These are phyloP conservation scores for Spinacia oleracea DNA, from an alignment of 179 eudicot species.

Conservation along the genomic window DNA sequence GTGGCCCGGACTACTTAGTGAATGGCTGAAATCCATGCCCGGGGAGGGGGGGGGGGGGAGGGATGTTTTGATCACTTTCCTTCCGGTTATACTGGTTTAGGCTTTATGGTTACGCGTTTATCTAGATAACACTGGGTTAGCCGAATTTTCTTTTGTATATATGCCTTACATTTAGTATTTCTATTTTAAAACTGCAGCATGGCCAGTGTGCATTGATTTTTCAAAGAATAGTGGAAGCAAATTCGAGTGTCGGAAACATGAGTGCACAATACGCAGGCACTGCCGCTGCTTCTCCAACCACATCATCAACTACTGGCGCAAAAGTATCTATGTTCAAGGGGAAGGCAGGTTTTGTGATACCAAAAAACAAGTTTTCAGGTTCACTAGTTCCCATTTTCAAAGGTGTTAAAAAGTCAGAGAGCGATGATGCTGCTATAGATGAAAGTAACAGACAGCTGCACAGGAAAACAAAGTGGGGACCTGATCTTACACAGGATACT, in stretches of 20 bases:
- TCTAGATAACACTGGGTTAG: neutral
- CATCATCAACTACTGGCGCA: constrained; percentile 48
- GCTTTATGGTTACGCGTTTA: neutral
- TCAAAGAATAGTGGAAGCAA: constrained; percentile 13
- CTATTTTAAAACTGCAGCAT: neutral
- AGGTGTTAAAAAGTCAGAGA: constrained; percentile 59
- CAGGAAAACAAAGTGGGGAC: constrained; percentile 95
- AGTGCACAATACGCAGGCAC: constrained; percentile 41
- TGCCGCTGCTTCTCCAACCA: constrained; percentile 38
- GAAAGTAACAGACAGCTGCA: constrained; percentile 56
- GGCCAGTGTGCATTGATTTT: neutral
- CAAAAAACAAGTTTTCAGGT: constrained; percentile 91
- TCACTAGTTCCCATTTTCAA: constrained; percentile 75
- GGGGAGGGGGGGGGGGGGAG: neutral
- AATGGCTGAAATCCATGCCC: neutral
- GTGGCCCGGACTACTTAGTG: neutral
- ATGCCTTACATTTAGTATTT: neutral
- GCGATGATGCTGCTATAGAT: constrained; percentile 45
- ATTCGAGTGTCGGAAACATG: constrained; percentile 29
- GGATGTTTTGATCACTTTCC: neutral
- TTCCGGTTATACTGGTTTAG: neutral
- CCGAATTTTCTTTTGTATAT: neutral
- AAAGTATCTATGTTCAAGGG: constrained; percentile 68
- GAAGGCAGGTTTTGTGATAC: constrained; percentile 90
- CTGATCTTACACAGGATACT: constrained; percentile 78